Evolutionary conservation across 345 rosid species (phyloP).

Genomic region (Euclidium syriacum): DNA sequence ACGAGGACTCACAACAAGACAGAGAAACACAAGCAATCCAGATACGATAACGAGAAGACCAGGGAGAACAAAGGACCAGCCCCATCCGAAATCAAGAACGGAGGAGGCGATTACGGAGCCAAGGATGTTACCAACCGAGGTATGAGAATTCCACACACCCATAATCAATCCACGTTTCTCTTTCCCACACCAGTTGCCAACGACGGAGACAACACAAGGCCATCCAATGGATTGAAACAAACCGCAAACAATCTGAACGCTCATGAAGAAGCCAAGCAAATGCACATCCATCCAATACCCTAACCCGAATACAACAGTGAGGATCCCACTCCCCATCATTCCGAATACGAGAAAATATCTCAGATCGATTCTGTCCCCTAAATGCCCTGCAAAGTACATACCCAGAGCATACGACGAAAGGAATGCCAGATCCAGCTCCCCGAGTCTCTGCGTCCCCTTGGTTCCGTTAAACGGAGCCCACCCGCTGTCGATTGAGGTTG

Average conservation of each 20-base stretch:
- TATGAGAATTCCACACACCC: slow-evolving; percentile 93
- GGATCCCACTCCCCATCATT: slow-evolving; percentile 83
- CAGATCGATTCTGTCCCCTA: slow-evolving; percentile 76
- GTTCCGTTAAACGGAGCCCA: slow-evolving; percentile 86
- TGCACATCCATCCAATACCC: slow-evolving; percentile 84
- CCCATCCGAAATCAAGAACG: slow-evolving; percentile 87
- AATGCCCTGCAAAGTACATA: slow-evolving; percentile 86
- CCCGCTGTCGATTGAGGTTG: slow-evolving; percentile 40
- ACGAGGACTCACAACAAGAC: slow-evolving; percentile 65
- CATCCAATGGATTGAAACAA: slow-evolving; percentile 94
- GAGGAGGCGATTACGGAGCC: slow-evolving; percentile 78
- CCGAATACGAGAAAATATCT: slow-evolving; percentile 88
- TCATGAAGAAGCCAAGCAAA: slow-evolving; percentile 45
- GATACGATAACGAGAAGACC: slow-evolving; percentile 59
- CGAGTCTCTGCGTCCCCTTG: slow-evolving; percentile 65
- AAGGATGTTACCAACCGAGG: slow-evolving; percentile 77
- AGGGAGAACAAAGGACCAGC: slow-evolving; percentile 89
- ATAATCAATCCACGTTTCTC: slow-evolving; percentile 85
- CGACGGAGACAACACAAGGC: slow-evolving; percentile 93
- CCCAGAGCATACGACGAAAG: slow-evolving; percentile 63
- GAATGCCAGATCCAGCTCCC: slow-evolving; percentile 91
- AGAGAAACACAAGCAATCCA: slow-evolving; percentile 56
- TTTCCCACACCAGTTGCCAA: slow-evolving; percentile 92
- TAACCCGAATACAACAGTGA: slow-evolving; percentile 63
- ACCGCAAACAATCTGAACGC: slow-evolving; percentile 72